Evolutionary conservation across 2,329 filamentous ascomycete genomes (phyloP).

Genomic region (Juglanconis oblonga): DNA sequence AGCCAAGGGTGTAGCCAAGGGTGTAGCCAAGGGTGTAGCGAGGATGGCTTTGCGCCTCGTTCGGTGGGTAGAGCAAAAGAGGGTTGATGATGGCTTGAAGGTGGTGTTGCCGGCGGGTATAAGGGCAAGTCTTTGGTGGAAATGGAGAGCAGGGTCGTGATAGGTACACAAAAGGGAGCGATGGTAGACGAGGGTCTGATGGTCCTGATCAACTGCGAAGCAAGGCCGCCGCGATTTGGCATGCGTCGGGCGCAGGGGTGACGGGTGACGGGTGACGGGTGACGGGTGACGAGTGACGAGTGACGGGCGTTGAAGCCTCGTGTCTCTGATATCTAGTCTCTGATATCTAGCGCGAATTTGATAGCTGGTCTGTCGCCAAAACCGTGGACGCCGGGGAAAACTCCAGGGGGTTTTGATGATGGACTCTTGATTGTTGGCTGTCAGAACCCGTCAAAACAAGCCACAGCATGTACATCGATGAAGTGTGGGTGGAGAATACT

Average conservation of each 20-base stretch:
- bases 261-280: neutral
- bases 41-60: conserved; percentile 8
- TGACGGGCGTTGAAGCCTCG: conserved; percentile 3
- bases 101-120: conserved; percentile 1
- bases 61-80: neutral
- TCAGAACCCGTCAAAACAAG: conserved; percentile 6
- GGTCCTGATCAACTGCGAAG: neutral
- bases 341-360: neutral
- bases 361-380: neutral
- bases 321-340: conserved; percentile 10
- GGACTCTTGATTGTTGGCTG: conserved; percentile 3
- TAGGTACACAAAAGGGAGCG: neutral
- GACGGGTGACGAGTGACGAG: neutral
- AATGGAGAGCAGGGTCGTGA: neutral
- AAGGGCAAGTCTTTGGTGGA: neutral
- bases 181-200: neutral
- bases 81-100: neutral
- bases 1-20: neutral
- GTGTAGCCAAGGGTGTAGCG: neutral
- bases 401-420: neutral
- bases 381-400: neutral
- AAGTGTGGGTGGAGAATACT: conserved; percentile 4
- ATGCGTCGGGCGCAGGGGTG: conserved; percentile 2
- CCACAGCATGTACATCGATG: conserved; percentile 10
- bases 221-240: neutral